A percentile compares a stretch with the other conserved stretches of the same genome.
Conservation (phyloP, 768 basidiomycete species). For the Suillus bovinus region DNA sequence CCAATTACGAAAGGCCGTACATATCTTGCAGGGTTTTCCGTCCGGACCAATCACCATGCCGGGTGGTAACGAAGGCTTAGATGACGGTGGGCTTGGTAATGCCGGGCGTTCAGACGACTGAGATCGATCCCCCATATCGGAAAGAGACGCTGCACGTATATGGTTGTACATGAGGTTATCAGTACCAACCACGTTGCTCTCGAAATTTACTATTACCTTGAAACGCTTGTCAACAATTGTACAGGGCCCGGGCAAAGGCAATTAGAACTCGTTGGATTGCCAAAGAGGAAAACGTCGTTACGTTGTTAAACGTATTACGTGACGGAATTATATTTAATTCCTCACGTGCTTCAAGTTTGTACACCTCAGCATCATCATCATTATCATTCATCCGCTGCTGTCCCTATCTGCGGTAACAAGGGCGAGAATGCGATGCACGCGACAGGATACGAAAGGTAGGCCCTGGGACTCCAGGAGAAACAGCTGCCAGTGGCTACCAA, state of each 20-base stretch:
- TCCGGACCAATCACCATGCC: constrained; percentile 90
- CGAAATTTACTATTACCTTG: neutral
- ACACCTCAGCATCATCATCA: too few relatives aligned
- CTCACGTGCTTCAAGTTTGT: too few relatives aligned
- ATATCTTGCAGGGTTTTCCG: constrained; percentile 94
- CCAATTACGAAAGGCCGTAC: constrained; percentile 79
- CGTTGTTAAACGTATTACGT: too few relatives aligned
- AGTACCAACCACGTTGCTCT: neutral
- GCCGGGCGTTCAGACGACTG: constrained; percentile 3
- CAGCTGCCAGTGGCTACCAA: too few relatives aligned
- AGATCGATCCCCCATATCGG: constrained; percentile 3
- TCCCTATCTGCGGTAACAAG: too few relatives aligned
- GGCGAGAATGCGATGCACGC: too few relatives aligned
- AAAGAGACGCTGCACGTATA: neutral
- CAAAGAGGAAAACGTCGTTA: too few relatives aligned
- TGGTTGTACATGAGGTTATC: neutral
- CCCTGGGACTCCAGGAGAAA: too few relatives aligned
- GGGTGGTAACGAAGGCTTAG: constrained; percentile 52
- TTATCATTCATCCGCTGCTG: too few relatives aligned
- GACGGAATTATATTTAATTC: too few relatives aligned
- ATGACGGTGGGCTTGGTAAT: constrained; percentile 7
- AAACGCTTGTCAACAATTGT: neutral
- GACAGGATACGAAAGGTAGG: too few relatives aligned
- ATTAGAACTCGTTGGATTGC: neutral
- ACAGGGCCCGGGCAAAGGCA: neutral